Conservation (phyloP, 2,329 filamentous ascomycete genomes). For the Fusarium sp. region DNA sequence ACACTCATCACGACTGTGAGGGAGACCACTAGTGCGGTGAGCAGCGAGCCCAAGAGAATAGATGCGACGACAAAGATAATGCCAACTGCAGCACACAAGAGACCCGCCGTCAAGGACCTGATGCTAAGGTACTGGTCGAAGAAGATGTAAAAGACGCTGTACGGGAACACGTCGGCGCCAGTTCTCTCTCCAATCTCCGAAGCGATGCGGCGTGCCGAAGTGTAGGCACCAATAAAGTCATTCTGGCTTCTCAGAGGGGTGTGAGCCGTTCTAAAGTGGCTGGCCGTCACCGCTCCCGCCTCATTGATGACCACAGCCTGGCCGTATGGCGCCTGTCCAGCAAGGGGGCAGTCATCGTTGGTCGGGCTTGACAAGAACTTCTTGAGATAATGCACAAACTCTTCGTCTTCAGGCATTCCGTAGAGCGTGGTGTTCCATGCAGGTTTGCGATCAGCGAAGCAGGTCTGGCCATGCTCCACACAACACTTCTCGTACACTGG, state of each 20-base stretch:
- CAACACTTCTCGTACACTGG: slow-evolving; percentile 77
- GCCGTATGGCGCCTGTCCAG: slow-evolving; percentile 85
- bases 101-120: slow-evolving; percentile 75
- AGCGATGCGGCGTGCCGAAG: slow-evolving; percentile 86
- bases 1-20: slow-evolving; percentile 92
- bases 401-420: slow-evolving; percentile 92
- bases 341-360: slow-evolving; percentile 83
- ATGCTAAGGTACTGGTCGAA: slow-evolving; percentile 96
- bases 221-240: slow-evolving; percentile 92
- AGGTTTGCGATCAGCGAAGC: slow-evolving; percentile 79
- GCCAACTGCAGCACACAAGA: slow-evolving; percentile 82
- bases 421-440: slow-evolving; percentile 87
- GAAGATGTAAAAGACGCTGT: slow-evolving; percentile 98
- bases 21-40: slow-evolving; percentile 83
- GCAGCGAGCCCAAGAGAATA: slow-evolving; percentile 80
- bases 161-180: slow-evolving; percentile 87
- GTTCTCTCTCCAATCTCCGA: slow-evolving; percentile 74
- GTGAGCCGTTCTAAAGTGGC: slow-evolving; percentile 91
- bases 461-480: slow-evolving; percentile 72
- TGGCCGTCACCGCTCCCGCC: slow-evolving; percentile 74
- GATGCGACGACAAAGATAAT: slow-evolving; percentile 85
- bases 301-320: slow-evolving; percentile 78
- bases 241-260: slow-evolving; percentile 84
- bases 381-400: slow-evolving; percentile 85
- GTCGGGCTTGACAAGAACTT: slow-evolving; percentile 85